Conservation (phyloP, 129 eudicot species). For the Oenanthe sinensis region DNA sequence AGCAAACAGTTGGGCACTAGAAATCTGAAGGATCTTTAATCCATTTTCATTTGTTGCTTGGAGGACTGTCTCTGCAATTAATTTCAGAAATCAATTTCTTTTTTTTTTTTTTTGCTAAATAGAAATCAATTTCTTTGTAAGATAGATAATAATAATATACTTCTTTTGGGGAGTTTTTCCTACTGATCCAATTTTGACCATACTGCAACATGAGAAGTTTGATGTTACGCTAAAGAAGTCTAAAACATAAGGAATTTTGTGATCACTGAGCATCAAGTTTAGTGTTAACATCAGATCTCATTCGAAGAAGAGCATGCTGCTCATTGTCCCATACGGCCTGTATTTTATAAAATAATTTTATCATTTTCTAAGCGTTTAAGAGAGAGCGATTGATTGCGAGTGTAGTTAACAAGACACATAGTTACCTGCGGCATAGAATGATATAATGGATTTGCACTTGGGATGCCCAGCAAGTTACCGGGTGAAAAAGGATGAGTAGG, state of each 20-base stretch:
- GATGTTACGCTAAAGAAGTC: background rate
- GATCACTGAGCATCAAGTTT: no score
- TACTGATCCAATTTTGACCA: background rate
- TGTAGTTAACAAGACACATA: background rate
- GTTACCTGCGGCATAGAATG: constrained; percentile 60
- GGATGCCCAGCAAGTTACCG: constrained; percentile 30
- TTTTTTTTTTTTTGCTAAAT: no score
- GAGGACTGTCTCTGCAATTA: no score
- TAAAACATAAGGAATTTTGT: no score
- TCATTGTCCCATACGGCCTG: constrained; percentile 70
- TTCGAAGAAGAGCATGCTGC: constrained; percentile 14
- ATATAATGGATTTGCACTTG: constrained; percentile 40
- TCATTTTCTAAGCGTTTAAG: background rate
- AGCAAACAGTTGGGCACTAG: no score
- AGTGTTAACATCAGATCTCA: no score
- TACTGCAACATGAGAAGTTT: background rate
- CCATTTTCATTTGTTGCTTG: no score
- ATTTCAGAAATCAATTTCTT: no score
- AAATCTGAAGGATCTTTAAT: no score
- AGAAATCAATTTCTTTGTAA: no score
- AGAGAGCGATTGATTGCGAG: background rate
- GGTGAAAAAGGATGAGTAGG: constrained; percentile 55
- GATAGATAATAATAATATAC: no score
- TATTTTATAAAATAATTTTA: background rate
- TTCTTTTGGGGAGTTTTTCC: background rate